These are phyloP conservation scores for Phytophthora ohioensis DNA, from an alignment of 352 stramenopile species.

Conservation along the genomic window DNA sequence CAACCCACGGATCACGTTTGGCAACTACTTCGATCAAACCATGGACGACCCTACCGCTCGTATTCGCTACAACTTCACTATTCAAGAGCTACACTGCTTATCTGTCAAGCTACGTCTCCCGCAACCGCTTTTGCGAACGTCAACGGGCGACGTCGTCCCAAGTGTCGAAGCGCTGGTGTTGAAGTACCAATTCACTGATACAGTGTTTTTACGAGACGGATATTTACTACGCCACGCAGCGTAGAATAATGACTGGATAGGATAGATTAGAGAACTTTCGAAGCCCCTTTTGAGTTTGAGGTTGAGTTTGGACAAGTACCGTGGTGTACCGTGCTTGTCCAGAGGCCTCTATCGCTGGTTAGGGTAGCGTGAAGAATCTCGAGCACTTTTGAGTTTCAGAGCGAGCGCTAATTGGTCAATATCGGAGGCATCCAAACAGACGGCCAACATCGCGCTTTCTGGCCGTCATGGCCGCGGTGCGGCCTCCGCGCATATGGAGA, in stretches of 20 bases:
- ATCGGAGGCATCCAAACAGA: too few species aligned
- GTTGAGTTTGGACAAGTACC: constrained; percentile 6
- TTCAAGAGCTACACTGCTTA: neutral
- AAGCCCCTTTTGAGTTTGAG: constrained; percentile 6
- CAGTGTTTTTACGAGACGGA: too few species aligned
- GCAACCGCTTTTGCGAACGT: neutral
- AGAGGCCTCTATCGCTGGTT: too few species aligned
- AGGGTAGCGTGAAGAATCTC: too few species aligned
- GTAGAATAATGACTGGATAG: too few species aligned
- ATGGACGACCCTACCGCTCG: neutral
- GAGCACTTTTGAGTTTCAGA: too few species aligned
- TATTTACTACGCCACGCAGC: too few species aligned
- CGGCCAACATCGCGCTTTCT: too few species aligned
- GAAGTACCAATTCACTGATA: too few species aligned
- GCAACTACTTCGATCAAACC: neutral
- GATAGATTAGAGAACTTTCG: constrained; percentile 1
- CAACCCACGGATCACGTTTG: constrained; percentile 4
- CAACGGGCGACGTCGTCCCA: neutral
- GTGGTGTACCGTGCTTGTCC: neutral
- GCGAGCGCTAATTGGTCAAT: too few species aligned
- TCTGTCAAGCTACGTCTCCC: neutral
- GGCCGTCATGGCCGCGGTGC: too few species aligned
- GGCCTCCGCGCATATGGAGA: too few species aligned
- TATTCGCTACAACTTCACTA: constrained; percentile 14
- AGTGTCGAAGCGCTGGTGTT: constrained; percentile 2